Evolutionary conservation across 495 filamentous ascomycete species (phyloP).

Genomic region (Xylaria curta): DNA sequence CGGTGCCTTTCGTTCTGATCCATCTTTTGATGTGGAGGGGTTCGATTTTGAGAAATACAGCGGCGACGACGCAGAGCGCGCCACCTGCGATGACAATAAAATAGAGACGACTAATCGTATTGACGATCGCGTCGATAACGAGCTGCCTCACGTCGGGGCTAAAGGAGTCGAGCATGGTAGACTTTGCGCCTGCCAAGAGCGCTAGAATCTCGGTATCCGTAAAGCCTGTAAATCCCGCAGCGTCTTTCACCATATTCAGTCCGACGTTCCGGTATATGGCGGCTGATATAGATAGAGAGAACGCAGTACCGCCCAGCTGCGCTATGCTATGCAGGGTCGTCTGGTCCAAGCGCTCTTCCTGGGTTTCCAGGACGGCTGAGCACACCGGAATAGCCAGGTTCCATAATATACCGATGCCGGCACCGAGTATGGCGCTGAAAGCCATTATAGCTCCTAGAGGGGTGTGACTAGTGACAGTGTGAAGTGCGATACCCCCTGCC

Average conservation of each 20-base stretch:
- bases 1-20: neutral
- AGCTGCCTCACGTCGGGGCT: slow-evolving; percentile 31
- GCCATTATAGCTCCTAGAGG: slow-evolving; percentile 55
- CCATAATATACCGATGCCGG: slow-evolving; percentile 53
- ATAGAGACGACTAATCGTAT: slow-evolving; percentile 53
- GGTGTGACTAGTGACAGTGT: slow-evolving; percentile 44
- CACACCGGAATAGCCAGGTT: slow-evolving; percentile 59
- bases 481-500: slow-evolving; percentile 59
- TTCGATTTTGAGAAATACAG: slow-evolving; percentile 13
- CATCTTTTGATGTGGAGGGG: slow-evolving; percentile 1
- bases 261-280: slow-evolving; percentile 59
- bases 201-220: slow-evolving; percentile 43
- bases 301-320: slow-evolving; percentile 57
- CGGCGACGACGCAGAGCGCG: slow-evolving; percentile 39
- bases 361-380: slow-evolving; percentile 51
- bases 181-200: slow-evolving; percentile 54
- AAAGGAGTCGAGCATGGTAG: slow-evolving; percentile 33
- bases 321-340: slow-evolving; percentile 60
- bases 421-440: slow-evolving; percentile 57
- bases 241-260: slow-evolving; percentile 35
- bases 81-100: slow-evolving; percentile 54
- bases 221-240: slow-evolving; percentile 41
- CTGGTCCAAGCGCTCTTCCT: slow-evolving; percentile 49
- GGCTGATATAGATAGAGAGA: slow-evolving; percentile 62
- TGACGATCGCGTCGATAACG: slow-evolving; percentile 52